Base-by-base conservation (phyloP, 2,329 filamentous ascomycete genomes). In the Coniochaeta sp. region DNA sequence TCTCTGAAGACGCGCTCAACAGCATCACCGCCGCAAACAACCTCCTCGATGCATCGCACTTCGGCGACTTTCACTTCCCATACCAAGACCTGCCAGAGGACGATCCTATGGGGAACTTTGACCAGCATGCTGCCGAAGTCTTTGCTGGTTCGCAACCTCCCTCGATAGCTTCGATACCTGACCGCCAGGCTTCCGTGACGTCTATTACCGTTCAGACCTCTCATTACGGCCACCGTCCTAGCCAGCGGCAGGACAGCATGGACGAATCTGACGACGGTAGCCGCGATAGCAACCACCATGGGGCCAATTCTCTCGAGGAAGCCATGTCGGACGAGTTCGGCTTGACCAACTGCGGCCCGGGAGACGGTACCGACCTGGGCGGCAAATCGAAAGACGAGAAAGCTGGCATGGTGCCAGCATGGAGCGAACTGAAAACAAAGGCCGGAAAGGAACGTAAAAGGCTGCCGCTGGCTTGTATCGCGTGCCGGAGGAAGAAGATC, bases 401-500 rank as follows among this genome's bases (percentile, higher is more conserved):
- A 64, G 73, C 79, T 6, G 84, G 84, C 57, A 77, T 81, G 9
- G 77, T 82, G 9, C 86, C 88, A 16, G 79, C 87, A 16, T 93
- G 90, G 90, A 93, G 86, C 67, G 90, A 93, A 70, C 78, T 93
- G 64, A 93, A 93, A 73, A 93, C 90, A 3, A 93, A 93, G 73
- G 95, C 95, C 2, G 95, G 95, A 17, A 99, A 98, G 73, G 95
- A 98, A 73, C 85, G 95, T 58, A 98, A 98, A 74, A 84, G 95
- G 50, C 77, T 99, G 36, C 95, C 95, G 2, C 79, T 98, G 58
- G 95, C 95, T 17, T 99, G 95, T 72, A 97, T 98, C 68, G 93
- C 93, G 40, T 99, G 95, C 70, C 86, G 95, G 36, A 84, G 95
- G 69, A 99, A 99, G 78, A 99, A 99, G 79, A 98, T 99, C 64